Evolutionary conservation across 805 yeast genomes (phyloP).

Genomic region (Saccharomyces jurei): DNA sequence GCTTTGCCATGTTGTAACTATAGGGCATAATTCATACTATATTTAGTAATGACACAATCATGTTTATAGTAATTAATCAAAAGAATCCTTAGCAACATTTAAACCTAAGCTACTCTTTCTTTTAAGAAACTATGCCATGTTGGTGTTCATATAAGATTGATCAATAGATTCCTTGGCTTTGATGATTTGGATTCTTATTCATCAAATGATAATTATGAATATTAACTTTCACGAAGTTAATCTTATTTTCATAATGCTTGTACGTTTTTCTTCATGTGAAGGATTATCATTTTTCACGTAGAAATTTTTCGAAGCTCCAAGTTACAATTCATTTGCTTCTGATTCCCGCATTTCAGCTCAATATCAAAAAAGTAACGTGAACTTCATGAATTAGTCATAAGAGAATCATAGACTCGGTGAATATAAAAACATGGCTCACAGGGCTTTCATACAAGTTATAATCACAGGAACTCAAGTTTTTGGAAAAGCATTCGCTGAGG

Average conservation of each 20-base stretch:
- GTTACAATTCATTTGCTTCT: not conserved
- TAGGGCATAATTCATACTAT: not conserved
- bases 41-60: not conserved
- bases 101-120: not conserved
- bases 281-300: not conserved
- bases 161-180: no score
- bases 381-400: not conserved
- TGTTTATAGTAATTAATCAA: not conserved
- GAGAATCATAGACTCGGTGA: not conserved
- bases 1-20: not conserved
- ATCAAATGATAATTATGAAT: no score
- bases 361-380: not conserved
- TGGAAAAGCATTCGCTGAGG: slow-evolving; percentile 93
- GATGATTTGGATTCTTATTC: not conserved
- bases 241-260: no score
- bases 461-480: slow-evolving; percentile 93
- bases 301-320: not conserved
- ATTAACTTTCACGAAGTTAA: no score
- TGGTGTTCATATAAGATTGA: not conserved
- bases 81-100: not conserved
- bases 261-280: no score
- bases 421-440: slow-evolving; percentile 58
- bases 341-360: not conserved
- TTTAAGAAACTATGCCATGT: not conserved
- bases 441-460: slow-evolving; percentile 80